Evolutionary conservation across 75 land plant species (phyloP), one percentile per base, ranked within the genome.

Genomic region (Ceratopteris richardii): DNA sequence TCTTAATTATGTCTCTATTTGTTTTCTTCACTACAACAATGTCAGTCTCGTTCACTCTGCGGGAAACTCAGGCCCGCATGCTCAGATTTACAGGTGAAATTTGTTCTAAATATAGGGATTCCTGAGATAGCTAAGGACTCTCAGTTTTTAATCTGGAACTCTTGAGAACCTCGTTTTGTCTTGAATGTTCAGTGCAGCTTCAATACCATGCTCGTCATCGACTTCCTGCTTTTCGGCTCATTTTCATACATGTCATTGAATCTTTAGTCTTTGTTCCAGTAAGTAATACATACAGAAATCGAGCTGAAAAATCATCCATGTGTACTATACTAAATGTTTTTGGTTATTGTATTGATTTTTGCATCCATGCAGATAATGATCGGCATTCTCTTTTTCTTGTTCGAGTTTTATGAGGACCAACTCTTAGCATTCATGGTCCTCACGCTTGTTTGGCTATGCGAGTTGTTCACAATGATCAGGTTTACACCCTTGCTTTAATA

Each of bases 21-120:
- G 99, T 95, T 17, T 95, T 95, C 68, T 95, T 95, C 77, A 95
- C 99, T 27, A 95, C 99, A 41, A 95, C 99, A 10, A 95, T 95
- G 99, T 95, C 99, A 23, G 99, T 95, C 29, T 95, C 99, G 27
- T 95, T 95, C 65, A 95, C 99, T 36, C 61, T 95, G 39, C 73
- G 99, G 44, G 99, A 95, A 72, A 95, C 99, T 5, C 98, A 90
- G 53, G 80, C 96, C 51, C 99, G 99, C 44, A 95, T 95, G 99
- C 96, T 95, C 13, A 95, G 86, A 57, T 95, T 95, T 57, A 95
- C 99, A 75, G 99, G 99, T 95, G 54, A 22, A 54, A n/a, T n/a
- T n/a, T 44, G 31, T 25, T 31, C 18, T 69, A 14, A 29, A n/a
- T n/a, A n/a, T n/a, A n/a, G n/a, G n/a, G n/a, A n/a, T n/a, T n/a